phyloP scores from a whole-genome alignment of 768 basidiomycete genomes.

The Clavaria fumosa region DNA sequence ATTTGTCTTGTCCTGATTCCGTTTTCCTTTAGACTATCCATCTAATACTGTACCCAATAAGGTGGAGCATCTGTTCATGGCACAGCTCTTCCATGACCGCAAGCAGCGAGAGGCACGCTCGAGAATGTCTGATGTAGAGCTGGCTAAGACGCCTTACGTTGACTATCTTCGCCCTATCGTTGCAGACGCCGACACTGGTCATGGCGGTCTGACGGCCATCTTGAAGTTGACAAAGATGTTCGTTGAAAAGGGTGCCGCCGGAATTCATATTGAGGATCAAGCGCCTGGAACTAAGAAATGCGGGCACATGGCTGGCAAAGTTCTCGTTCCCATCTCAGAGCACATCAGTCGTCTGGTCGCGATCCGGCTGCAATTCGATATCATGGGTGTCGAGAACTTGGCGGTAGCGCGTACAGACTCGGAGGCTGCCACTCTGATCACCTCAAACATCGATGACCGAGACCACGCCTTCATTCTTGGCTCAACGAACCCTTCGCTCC shows the following conservation, averaged over 20 bases:
- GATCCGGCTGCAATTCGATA: constrained; percentile 92
- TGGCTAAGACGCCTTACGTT: constrained; percentile 50
- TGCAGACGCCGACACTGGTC: constrained; percentile 96
- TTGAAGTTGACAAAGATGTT: constrained; percentile 99
- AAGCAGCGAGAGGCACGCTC: constrained; percentile 82
- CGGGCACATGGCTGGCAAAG: constrained; percentile 90
- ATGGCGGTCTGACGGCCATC: constrained; percentile 93
- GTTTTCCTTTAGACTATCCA: constrained; percentile 77
- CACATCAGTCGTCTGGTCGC: constrained; percentile 97
- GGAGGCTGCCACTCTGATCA: constrained; percentile 93
- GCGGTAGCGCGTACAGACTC: constrained; percentile 91
- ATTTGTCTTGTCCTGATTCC: too few relatives aligned
- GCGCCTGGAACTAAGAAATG: constrained; percentile 96
- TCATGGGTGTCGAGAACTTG: constrained; percentile 96
- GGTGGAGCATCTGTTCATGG: constrained; percentile 95
- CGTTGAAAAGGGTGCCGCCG: constrained; percentile 95
- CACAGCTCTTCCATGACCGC: constrained; percentile 97
- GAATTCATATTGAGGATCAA: constrained; percentile 96
- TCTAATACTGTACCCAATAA: constrained; percentile 98
- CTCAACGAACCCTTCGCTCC: constrained; percentile 57
- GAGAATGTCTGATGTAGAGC: constrained; percentile 51
- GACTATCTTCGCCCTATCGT: constrained; percentile 92
- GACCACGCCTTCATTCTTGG: constrained; percentile 97
- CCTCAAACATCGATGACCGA: constrained; percentile 92
- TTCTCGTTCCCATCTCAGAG: constrained; percentile 92